Evolutionary conservation across 2,329 filamentous ascomycete genomes (phyloP).

Genomic region (Zymoseptoria passerinii): DNA sequence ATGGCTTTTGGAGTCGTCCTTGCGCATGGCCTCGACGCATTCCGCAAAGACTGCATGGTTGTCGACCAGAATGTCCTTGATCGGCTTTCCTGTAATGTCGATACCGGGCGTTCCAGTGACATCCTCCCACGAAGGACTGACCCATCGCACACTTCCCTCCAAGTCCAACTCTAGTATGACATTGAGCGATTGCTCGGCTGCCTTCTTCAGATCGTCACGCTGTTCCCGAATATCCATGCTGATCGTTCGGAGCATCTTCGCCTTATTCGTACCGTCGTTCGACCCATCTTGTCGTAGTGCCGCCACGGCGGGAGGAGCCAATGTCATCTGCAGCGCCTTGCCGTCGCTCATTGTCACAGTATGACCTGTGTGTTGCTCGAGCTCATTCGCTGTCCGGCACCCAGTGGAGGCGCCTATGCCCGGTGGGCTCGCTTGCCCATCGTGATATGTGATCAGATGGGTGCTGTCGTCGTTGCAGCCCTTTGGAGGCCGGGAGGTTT

Average conservation of each 20-base stretch:
- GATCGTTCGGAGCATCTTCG: slow-evolving; percentile 52
- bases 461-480: not conserved
- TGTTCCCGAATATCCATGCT: slow-evolving; percentile 90
- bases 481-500: not conserved
- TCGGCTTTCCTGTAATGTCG: slow-evolving; percentile 64
- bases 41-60: slow-evolving; percentile 74
- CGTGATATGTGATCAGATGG: slow-evolving; percentile 11
- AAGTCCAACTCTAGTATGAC: slow-evolving; percentile 91
- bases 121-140: slow-evolving; percentile 91
- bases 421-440: slow-evolving; percentile 12
- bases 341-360: slow-evolving; percentile 12
- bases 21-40: slow-evolving; percentile 78
- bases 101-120: slow-evolving; percentile 74
- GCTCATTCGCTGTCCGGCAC: slow-evolving; percentile 4
- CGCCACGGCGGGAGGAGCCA: slow-evolving; percentile 38
- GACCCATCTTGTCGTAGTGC: slow-evolving; percentile 36
- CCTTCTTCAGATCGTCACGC: slow-evolving; percentile 86
- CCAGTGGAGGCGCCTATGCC: slow-evolving; percentile 11
- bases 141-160: slow-evolving; percentile 86
- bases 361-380: slow-evolving; percentile 2
- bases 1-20: slow-evolving; percentile 86
- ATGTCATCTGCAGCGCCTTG: slow-evolving; percentile 19
- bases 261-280: slow-evolving; percentile 14
- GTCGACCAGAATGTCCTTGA: slow-evolving; percentile 72
- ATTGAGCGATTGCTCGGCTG: slow-evolving; percentile 92